Conservation (phyloP, 345 rosid species). For the Camelina neglecta region DNA sequence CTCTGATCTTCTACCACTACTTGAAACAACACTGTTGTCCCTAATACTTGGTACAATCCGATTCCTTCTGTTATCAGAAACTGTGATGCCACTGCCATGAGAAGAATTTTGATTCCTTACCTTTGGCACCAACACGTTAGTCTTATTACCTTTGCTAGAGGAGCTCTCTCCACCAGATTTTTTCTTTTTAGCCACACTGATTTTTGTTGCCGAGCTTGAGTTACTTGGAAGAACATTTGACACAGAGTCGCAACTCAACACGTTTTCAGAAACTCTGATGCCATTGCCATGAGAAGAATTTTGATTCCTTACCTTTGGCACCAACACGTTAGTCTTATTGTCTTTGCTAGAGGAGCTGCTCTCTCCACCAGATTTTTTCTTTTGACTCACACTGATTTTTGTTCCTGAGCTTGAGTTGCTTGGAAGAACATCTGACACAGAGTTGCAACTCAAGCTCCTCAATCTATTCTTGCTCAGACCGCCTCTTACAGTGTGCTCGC, state of each 20-base stretch:
- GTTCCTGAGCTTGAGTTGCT: conserved; percentile 49
- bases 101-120: conserved; percentile 49
- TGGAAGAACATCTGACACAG: conserved; percentile 54
- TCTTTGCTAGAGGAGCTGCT: conserved; percentile 68
- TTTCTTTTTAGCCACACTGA: conserved; percentile 55
- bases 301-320: conserved; percentile 48
- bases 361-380: conserved; percentile 62
- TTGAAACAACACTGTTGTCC: conserved; percentile 53
- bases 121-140: conserved; percentile 47
- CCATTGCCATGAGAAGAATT: conserved; percentile 53
- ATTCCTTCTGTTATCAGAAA: conserved; percentile 65
- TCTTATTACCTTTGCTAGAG: conserved; percentile 61
- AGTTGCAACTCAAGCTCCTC: conserved; percentile 64
- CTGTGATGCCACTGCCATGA: conserved; percentile 53
- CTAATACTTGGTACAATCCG: conserved; percentile 54
- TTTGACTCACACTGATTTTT: conserved; percentile 52
- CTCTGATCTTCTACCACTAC: conserved; percentile 65
- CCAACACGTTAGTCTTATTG: conserved; percentile 53
- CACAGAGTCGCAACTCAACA: conserved; percentile 58
- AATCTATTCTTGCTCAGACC: conserved; percentile 53
- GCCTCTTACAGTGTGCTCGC: conserved; percentile 46
- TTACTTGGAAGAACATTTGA: conserved; percentile 54
- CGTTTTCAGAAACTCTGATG: conserved; percentile 33
- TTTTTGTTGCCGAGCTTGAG: conserved; percentile 51
- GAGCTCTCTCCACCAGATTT: conserved; percentile 67